Evolutionary conservation across 805 yeast genomes (phyloP).

Genomic region (Debaryomyces hansenii): DNA sequence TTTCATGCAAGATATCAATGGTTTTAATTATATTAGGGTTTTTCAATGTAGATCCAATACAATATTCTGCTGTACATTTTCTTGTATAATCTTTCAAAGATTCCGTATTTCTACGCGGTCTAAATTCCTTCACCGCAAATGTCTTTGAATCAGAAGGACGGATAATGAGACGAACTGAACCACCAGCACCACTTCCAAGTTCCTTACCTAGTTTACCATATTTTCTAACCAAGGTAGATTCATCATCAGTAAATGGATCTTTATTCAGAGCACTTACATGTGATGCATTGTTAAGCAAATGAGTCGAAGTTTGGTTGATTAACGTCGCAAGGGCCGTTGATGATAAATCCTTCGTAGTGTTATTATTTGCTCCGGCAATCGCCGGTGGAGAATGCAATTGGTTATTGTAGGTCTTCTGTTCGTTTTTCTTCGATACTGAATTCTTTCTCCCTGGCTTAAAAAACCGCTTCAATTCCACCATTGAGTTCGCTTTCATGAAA

Average conservation of each 20-base stretch:
- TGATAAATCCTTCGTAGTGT: constrained; percentile 26
- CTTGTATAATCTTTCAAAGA: constrained; percentile 83
- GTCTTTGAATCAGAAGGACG: constrained; percentile 65
- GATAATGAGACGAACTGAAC: constrained; percentile 74
- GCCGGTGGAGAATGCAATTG: constrained; percentile 33
- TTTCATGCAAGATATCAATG: constrained; percentile 86
- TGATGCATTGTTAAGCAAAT: constrained; percentile 35
- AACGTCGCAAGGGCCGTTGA: constrained; percentile 35
- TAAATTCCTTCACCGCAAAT: constrained; percentile 91
- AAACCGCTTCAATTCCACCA: constrained; percentile 72
- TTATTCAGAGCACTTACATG: constrained; percentile 34
- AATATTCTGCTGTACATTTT: constrained; percentile 90
- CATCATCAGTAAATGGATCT: constrained; percentile 37
- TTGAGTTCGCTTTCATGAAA: constrained; percentile 45
- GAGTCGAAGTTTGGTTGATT: constrained; percentile 38
- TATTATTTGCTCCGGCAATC: constrained; percentile 13
- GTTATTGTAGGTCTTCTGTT: constrained; percentile 17
- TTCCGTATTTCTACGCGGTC: constrained; percentile 73
- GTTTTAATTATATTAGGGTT: constrained; percentile 92
- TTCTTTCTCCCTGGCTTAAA: constrained; percentile 56
- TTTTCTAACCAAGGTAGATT: constrained; percentile 66
- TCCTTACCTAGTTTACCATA: constrained; percentile 83
- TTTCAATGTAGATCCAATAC: constrained; percentile 86
- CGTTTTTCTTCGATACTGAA: constrained; percentile 14
- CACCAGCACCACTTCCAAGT: constrained; percentile 95